These are phyloP conservation scores for Penicillium flavigenum DNA, from an alignment of 495 filamentous ascomycete species.

Conservation along the genomic window DNA sequence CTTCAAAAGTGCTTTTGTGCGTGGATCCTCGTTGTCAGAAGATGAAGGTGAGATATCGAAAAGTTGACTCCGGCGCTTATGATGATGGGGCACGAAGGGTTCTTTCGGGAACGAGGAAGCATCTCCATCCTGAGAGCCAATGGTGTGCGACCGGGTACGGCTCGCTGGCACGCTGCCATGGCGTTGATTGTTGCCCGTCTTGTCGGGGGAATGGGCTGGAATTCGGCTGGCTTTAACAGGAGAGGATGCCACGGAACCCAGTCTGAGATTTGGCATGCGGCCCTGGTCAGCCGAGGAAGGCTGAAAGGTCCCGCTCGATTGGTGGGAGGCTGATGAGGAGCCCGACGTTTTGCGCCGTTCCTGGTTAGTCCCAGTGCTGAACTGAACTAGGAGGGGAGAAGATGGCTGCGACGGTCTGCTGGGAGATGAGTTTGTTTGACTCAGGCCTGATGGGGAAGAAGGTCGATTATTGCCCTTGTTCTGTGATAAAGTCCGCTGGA, in stretches of 20 bases:
- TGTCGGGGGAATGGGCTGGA: constrained; percentile 55
- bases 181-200: constrained; percentile 41
- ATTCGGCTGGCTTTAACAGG: constrained; percentile 72
- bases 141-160: constrained; percentile 83
- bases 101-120: constrained; percentile 53
- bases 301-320: constrained; percentile 69
- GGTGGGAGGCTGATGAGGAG: constrained; percentile 80
- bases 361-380: constrained; percentile 73
- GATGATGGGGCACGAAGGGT: constrained; percentile 67
- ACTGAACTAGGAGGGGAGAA: constrained; percentile 88
- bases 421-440: constrained; percentile 80
- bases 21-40: constrained; percentile 92
- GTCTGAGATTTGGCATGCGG: constrained; percentile 50
- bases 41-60: constrained; percentile 97
- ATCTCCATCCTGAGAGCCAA: constrained; percentile 92
- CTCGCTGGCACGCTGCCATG: constrained; percentile 50
- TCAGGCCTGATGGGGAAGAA: constrained; percentile 76
- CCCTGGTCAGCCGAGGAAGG: constrained; percentile 65
- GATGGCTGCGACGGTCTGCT: constrained; percentile 88
- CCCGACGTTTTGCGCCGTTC: constrained; percentile 80
- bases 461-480: constrained; percentile 74
- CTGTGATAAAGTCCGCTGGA: constrained; percentile 81
- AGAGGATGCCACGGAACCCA: constrained; percentile 67
- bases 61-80: constrained; percentile 90
- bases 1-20: constrained; percentile 86